phyloP scores from a whole-genome alignment of 2,329 filamentous ascomycete species.

The Talaromyces sp. region DNA sequence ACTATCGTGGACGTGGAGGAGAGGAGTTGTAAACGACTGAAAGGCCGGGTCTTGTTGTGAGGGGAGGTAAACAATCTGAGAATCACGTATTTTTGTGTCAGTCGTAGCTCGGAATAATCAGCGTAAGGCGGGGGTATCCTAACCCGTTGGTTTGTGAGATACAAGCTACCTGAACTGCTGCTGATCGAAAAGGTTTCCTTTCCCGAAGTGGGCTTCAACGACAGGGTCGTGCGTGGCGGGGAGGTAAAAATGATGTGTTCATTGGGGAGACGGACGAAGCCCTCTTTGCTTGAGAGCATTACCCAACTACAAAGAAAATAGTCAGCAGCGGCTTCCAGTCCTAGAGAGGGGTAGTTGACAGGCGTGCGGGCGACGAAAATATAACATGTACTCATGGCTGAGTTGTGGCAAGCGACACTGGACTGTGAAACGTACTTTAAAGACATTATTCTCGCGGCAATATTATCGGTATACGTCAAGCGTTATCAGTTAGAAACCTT shows the following conservation, averaged over 20 bases:
- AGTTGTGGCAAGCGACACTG: background rate
- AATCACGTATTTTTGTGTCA: background rate
- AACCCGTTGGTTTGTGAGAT: conserved; percentile 82
- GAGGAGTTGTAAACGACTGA: conserved; percentile 82
- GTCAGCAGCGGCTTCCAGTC: conserved; percentile 12
- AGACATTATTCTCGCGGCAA: background rate
- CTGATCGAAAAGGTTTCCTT: conserved; percentile 62
- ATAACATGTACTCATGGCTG: background rate
- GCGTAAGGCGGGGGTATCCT: conserved; percentile 23
- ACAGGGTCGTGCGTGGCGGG: conserved; percentile 69
- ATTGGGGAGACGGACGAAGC: conserved; percentile 77
- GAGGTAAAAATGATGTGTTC: conserved; percentile 79
- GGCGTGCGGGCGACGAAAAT: background rate
- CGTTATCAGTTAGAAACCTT: background rate
- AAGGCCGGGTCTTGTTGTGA: conserved; percentile 60
- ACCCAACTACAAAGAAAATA: conserved; percentile 62
- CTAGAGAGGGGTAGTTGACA: background rate
- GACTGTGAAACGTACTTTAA: background rate
- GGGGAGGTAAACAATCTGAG: conserved; percentile 81
- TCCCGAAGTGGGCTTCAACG: conserved; percentile 63
- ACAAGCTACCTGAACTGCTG: conserved; percentile 68
- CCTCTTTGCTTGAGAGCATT: conserved; percentile 69
- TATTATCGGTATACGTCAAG: background rate
- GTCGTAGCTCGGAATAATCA: conserved; percentile 10
- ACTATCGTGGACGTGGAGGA: conserved; percentile 80